These are phyloP conservation scores for Mycena amicta DNA, from an alignment of 768 basidiomycete genomes.

Conservation along the genomic window DNA sequence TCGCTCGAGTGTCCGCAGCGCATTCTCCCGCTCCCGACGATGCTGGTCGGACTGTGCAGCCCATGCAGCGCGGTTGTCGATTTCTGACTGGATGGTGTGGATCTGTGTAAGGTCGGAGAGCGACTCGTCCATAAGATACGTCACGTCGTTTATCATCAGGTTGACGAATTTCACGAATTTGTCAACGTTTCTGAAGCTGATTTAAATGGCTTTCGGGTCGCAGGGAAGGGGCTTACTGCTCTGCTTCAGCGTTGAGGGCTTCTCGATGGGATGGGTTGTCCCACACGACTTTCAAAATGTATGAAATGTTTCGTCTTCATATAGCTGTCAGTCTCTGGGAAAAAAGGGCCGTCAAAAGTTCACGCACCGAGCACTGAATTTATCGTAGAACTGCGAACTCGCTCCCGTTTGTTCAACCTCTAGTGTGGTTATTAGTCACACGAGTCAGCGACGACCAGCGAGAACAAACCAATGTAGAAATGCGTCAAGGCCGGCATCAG, in stretches of 20 bases:
- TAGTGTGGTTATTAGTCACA: constrained; percentile 33
- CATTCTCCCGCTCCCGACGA: constrained; percentile 80
- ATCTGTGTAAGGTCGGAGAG: constrained; percentile 88
- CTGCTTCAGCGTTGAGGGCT: constrained; percentile 73
- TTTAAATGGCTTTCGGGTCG: not conserved
- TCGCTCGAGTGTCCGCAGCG: constrained; percentile 78
- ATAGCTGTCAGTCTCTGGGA: not conserved
- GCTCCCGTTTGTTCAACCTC: constrained; percentile 98
- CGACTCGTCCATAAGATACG: constrained; percentile 97
- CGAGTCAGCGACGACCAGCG: not conserved
- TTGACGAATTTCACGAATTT: constrained; percentile 96
- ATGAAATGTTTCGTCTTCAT: constrained; percentile 78
- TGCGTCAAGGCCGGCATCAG: constrained; percentile 90
- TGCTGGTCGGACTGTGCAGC: constrained; percentile 63
- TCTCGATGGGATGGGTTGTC: constrained; percentile 86
- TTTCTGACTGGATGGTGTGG: constrained; percentile 81
- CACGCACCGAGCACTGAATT: constrained; percentile 78
- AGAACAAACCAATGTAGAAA: constrained; percentile 84
- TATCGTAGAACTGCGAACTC: constrained; percentile 98
- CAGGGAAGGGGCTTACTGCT: constrained; percentile 52
- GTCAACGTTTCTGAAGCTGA: constrained; percentile 68
- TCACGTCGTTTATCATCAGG: constrained; percentile 98
- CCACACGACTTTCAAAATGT: constrained; percentile 90
- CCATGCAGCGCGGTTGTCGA: constrained; percentile 78
- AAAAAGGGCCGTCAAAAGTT: not conserved